These are phyloP conservation scores for Smallanthus sonchifolius DNA, from an alignment of 129 eudicot genomes.

Conservation along the genomic window DNA sequence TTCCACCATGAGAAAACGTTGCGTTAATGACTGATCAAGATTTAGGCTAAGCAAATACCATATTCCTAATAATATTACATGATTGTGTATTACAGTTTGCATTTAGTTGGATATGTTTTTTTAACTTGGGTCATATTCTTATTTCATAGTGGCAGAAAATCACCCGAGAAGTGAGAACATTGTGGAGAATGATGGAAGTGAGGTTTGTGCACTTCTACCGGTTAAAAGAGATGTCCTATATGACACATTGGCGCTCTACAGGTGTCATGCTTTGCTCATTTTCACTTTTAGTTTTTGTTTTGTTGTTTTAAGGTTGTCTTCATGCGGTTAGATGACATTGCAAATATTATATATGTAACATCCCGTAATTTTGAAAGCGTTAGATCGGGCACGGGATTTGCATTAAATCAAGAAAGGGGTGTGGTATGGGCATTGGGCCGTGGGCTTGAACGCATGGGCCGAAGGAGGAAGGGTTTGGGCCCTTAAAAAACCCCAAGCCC, in stretches of 20 bases:
- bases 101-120: not conserved
- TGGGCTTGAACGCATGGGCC: too few species aligned
- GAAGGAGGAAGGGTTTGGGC: too few species aligned
- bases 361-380: too few species aligned
- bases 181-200: constrained; percentile 33
- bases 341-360: not conserved
- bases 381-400: too few species aligned
- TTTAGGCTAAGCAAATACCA: constrained; percentile 33
- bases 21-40: constrained; percentile 31
- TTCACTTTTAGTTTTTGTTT: not conserved
- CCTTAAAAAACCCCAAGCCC: too few species aligned
- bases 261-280: constrained; percentile 36
- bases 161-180: constrained; percentile 17
- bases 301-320: not conserved
- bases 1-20: constrained; percentile 35
- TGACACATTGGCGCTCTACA: constrained; percentile 43
- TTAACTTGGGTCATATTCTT: constrained; percentile 16
- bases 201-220: constrained; percentile 77
- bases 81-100: not conserved
- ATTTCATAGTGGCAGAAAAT: constrained; percentile 30
- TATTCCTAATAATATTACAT: not conserved
- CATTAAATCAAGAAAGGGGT: too few species aligned
- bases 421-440: too few species aligned
- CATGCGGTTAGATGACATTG: not conserved
- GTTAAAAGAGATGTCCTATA: constrained; percentile 79